Percentiles rank a stretch among this genome's conserved stretches.
These are phyloP conservation scores for Metschnikowia baotianmanensis DNA, from an alignment of 805 yeast genomes.

Conservation along the genomic window DNA sequence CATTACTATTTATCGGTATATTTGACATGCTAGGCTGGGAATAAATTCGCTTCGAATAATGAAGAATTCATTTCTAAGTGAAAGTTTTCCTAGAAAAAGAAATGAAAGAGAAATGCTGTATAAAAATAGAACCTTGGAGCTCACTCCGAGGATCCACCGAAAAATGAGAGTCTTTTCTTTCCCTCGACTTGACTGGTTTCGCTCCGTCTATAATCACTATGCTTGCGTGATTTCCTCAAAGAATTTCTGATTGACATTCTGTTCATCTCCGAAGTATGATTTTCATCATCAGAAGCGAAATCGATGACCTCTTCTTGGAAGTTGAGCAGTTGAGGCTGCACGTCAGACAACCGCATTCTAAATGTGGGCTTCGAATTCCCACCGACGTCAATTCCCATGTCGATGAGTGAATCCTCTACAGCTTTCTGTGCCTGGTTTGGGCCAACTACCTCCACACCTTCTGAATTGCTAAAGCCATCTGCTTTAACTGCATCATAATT, in stretches of 20 bases:
- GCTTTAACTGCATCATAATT: not conserved
- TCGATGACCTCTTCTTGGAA: conserved; percentile 45
- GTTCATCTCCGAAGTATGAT: conserved; percentile 36
- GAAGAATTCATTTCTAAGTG: not conserved
- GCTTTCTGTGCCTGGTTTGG: conserved; percentile 1
- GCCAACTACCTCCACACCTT: not conserved
- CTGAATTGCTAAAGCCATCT: not conserved
- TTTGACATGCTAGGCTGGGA: not conserved
- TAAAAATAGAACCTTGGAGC: not conserved
- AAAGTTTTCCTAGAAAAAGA: too few relatives aligned
- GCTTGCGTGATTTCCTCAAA: conserved; percentile 30
- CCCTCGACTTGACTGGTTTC: conserved; percentile 26
- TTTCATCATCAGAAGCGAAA: conserved; percentile 46
- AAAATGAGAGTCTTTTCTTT: conserved; percentile 26
- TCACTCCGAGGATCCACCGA: conserved; percentile 16
- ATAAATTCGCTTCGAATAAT: not conserved
- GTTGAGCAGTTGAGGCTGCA: conserved; percentile 28
- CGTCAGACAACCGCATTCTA: conserved; percentile 32
- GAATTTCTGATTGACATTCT: conserved; percentile 41
- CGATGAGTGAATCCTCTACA: conserved; percentile 16
- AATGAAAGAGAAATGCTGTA: too few relatives aligned
- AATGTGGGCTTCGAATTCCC: conserved; percentile 25
- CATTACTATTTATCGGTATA: not conserved
- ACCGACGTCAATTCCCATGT: conserved; percentile 22
- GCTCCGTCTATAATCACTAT: conserved; percentile 29